Evolutionary conservation across 2,329 filamentous ascomycete genomes (phyloP), one percentile per base, ranked within the genome.

Genomic region (Fusarium sp.): DNA sequence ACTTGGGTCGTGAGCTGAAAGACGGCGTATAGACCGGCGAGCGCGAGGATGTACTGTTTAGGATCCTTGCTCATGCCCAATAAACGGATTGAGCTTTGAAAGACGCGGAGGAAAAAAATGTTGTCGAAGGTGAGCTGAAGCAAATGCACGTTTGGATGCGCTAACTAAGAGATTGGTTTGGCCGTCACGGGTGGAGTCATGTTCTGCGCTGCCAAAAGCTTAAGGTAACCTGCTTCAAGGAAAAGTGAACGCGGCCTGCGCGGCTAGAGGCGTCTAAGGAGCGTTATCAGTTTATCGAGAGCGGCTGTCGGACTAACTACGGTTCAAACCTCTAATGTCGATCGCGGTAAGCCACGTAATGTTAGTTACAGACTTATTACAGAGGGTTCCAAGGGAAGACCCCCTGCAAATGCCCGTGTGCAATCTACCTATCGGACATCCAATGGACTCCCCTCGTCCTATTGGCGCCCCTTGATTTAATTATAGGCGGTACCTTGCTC

Each of bases 41-140:
- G 72, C 60, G 76, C 71, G 57, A 79, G 62, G 31, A 80, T 72
- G 59, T 76, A 77, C 65, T 76, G 77, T 73, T 79, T 80, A 12
- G 80, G 80, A 73, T 81, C 79, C 72, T 71, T 75, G 74, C 75
- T 74, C 79, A 80, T 80, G 67, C 75, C 76, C 69, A 44, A 36
- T 11, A 41, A 26, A 30, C 12, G 37, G 15, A 42, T 8, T 42
- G 23, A 57, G 34, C 51, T 57, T 36, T 23, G 36, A 30, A 18
- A 12, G 30, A 47, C 34, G 42, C 18, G 40, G 41, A 33, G 31
- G 26, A 7, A 23, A 38, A 38, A 30, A 30, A 34, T 31, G 50
- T 36, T 37, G 42, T 36, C 13, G 38, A 37, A 18, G 18, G 47
- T 55, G 55, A 41, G 59, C 36, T 36, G 65, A 45, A 61, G 44